Evolutionary conservation across 495 filamentous ascomycete genomes (phyloP).

Genomic region (Penicillium waksmanii): DNA sequence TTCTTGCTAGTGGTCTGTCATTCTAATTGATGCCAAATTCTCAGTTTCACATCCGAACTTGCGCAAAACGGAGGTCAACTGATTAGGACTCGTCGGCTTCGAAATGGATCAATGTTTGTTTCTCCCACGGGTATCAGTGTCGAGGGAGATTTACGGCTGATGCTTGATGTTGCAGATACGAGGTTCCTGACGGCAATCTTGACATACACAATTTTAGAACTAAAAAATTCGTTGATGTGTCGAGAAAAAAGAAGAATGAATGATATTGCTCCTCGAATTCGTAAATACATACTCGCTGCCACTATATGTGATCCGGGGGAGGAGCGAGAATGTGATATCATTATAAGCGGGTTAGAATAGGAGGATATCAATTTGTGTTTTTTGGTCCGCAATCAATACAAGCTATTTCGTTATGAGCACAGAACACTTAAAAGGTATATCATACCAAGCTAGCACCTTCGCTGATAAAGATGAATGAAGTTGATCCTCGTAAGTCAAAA

Average conservation of each 20-base stretch:
- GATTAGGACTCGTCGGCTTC: constrained; percentile 1
- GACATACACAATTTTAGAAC: background rate
- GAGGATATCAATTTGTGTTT: no score
- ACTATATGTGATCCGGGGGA: no score
- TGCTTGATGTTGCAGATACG: background rate
- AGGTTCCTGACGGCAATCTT: background rate
- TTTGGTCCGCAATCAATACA: no score
- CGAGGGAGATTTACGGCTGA: background rate
- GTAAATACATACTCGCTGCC: no score
- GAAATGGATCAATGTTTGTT: constrained; percentile 8
- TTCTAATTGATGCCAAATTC: background rate
- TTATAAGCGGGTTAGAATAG: no score
- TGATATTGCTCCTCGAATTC: background rate
- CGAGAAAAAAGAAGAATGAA: background rate
- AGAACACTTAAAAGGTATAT: no score
- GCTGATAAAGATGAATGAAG: background rate
- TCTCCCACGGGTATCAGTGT: background rate
- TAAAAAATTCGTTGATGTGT: background rate
- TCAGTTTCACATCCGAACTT: background rate
- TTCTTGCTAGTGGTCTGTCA: background rate
- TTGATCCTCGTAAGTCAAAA: background rate
- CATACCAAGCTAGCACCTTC: background rate
- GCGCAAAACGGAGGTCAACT: constrained; percentile 4
- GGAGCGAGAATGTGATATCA: no score
- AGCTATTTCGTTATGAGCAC: no score